Evolutionary conservation across 2,329 filamentous ascomycete genomes (phyloP).

Genomic region (Fusarium sp.): DNA sequence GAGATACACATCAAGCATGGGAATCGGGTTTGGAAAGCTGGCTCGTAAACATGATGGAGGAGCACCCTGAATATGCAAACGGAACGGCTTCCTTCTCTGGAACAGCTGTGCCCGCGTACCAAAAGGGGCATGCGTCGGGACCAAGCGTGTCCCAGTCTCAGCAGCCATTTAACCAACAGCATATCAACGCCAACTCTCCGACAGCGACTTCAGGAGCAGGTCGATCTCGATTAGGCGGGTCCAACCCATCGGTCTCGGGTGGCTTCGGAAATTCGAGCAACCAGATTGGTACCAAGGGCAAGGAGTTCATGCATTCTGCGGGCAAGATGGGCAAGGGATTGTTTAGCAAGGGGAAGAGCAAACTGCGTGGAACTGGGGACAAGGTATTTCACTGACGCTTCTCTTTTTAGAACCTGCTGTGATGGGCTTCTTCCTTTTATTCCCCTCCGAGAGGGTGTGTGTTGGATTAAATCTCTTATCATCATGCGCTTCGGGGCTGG

Average conservation of each 20-base stretch:
- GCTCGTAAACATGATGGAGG: conserved; percentile 59
- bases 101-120: conserved; percentile 21
- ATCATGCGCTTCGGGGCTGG: conserved; percentile 46
- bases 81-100: conserved; percentile 48
- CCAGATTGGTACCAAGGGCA: conserved; percentile 83
- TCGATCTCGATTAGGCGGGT: conserved; percentile 52
- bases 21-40: conserved; percentile 78
- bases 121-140: conserved; percentile 36
- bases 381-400: conserved; percentile 84
- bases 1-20: conserved; percentile 74
- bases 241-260: conserved; percentile 56
- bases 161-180: conserved; percentile 67
- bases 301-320: conserved; percentile 87
- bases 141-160: conserved; percentile 47
- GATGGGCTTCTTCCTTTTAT: conserved; percentile 45
- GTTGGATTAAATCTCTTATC: conserved; percentile 47
- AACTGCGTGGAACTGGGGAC: conserved; percentile 77
- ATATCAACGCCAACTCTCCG: conserved; percentile 59
- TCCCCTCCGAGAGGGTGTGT: conserved; percentile 40
- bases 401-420: conserved; percentile 49
- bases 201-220: conserved; percentile 45
- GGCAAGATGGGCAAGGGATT: conserved; percentile 91
- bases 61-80: conserved; percentile 61
- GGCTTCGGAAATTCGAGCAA: conserved; percentile 66
- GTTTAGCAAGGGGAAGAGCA: conserved; percentile 89